These are phyloP conservation scores for Omphalotus guepiniiformis DNA, from an alignment of 768 basidiomycete genomes.

Conservation along the genomic window DNA sequence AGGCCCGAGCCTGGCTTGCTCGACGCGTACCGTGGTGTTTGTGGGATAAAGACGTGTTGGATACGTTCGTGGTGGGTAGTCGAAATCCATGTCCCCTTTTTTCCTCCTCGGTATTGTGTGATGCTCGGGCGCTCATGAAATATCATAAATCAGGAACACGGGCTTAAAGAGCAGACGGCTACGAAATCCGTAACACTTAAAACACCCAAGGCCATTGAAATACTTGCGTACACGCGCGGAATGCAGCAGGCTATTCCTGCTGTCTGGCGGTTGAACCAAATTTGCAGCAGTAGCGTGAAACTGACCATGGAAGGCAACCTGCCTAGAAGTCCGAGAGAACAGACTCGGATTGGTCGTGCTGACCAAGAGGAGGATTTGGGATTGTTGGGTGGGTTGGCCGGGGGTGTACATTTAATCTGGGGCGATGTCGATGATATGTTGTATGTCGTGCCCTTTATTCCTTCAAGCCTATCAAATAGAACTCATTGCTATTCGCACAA, in stretches of 20 bases:
- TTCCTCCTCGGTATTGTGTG: too few relatives aligned
- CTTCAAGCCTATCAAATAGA: too few relatives aligned
- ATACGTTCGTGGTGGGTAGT: neutral
- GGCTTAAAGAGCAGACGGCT: too few relatives aligned
- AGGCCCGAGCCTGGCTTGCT: conserved; percentile 1
- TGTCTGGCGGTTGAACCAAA: conserved; percentile 3
- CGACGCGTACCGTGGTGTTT: conserved; percentile 1
- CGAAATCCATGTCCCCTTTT: too few relatives aligned
- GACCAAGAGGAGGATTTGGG: too few relatives aligned
- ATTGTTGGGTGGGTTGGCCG: neutral
- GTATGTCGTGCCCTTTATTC: too few relatives aligned
- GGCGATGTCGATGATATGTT: conserved; percentile 6
- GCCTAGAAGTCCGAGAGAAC: too few relatives aligned
- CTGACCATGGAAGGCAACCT: neutral
- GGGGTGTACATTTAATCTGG: conserved; percentile 2
- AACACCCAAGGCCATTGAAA: neutral
- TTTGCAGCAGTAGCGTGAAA: conserved; percentile 4
- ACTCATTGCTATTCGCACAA: too few relatives aligned
- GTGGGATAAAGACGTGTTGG: conserved; percentile 5
- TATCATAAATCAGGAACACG: too few relatives aligned
- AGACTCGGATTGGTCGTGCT: too few relatives aligned
- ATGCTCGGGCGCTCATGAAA: too few relatives aligned
- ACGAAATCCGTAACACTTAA: too few relatives aligned
- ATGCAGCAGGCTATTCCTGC: conserved; percentile 1
- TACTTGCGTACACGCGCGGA: conserved; percentile 1